These are phyloP conservation scores for Colletotrichum sojae DNA, from an alignment of 2,329 filamentous ascomycete genomes.

Conservation along the genomic window DNA sequence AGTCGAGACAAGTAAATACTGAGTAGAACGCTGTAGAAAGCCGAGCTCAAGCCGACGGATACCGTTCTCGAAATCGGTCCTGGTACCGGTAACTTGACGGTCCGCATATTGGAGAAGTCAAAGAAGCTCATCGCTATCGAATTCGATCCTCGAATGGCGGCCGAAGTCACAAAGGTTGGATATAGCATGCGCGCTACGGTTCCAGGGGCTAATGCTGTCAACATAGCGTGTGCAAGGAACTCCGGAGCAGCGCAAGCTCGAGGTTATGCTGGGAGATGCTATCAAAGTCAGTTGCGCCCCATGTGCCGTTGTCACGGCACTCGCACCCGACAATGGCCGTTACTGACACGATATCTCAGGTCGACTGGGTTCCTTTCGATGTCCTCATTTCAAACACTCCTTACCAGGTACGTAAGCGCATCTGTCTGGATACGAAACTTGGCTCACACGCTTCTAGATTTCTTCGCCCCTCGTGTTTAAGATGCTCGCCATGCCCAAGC, in stretches of 20 bases:
- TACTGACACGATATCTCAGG: slow-evolving; percentile 2
- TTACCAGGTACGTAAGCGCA: slow-evolving; percentile 66
- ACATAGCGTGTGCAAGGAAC: slow-evolving; percentile 87
- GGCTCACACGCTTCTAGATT: slow-evolving; percentile 67
- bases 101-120: slow-evolving; percentile 88
- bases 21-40: slow-evolving; percentile 73
- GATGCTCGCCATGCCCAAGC: slow-evolving; percentile 84
- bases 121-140: slow-evolving; percentile 89
- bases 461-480: slow-evolving; percentile 93
- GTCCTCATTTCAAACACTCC: slow-evolving; percentile 82
- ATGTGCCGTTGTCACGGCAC: not conserved
- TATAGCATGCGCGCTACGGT: not conserved
- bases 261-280: slow-evolving; percentile 91
- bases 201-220: slow-evolving; percentile 76
- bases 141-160: slow-evolving; percentile 95
- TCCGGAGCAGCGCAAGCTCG: slow-evolving; percentile 85
- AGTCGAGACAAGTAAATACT: slow-evolving; percentile 33
- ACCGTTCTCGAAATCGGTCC: slow-evolving; percentile 93
- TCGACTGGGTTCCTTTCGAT: slow-evolving; percentile 76
- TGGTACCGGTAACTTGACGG: slow-evolving; percentile 90
- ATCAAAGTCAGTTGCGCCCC: slow-evolving; percentile 38
- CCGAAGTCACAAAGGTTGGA: slow-evolving; percentile 85
- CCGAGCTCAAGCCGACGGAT: slow-evolving; percentile 90
- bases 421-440: not conserved
- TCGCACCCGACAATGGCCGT: not conserved